Evolutionary conservation across 805 yeast genomes (phyloP).

Genomic region (Saccharomycopsis sp.): DNA sequence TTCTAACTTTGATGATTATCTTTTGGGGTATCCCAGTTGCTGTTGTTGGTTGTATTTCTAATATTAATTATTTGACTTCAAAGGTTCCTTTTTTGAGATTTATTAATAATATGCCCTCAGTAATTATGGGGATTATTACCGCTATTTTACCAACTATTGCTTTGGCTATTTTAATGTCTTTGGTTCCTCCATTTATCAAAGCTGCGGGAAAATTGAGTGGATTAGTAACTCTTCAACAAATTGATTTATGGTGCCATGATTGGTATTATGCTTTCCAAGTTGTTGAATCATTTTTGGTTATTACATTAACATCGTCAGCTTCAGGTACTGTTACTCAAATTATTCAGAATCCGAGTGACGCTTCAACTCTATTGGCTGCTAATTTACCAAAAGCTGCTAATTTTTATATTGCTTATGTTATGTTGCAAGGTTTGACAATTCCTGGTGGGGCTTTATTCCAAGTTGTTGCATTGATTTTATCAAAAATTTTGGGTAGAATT

Average conservation of each 20-base stretch:
- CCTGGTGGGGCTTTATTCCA: conserved; percentile 76
- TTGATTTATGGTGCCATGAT: conserved; percentile 76
- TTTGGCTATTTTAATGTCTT: conserved; percentile 74
- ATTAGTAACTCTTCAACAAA: conserved; percentile 56
- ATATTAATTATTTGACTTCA: conserved; percentile 65
- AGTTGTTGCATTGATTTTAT: conserved; percentile 62
- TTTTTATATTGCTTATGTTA: conserved; percentile 77
- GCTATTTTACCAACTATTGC: conserved; percentile 80
- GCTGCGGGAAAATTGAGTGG: conserved; percentile 73
- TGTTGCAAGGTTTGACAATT: conserved; percentile 73
- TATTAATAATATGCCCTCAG: conserved; percentile 64
- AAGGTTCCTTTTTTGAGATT: conserved; percentile 70
- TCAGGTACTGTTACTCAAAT: conserved; percentile 68
- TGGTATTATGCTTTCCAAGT: conserved; percentile 91
- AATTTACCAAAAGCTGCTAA: conserved; percentile 87
- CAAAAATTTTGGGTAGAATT: conserved; percentile 60
- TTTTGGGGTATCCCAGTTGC: conserved; percentile 98
- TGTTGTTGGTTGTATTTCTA: conserved; percentile 92
- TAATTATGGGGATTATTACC: conserved; percentile 75
- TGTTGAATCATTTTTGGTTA: conserved; percentile 79
- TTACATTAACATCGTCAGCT: conserved; percentile 78
- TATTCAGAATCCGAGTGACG: conserved; percentile 55
- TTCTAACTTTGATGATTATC: conserved; percentile 61
- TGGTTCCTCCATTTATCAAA: conserved; percentile 80
- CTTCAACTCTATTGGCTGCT: conserved; percentile 66